These are phyloP conservation scores for Fusarium sp. DNA, from an alignment of 2,329 filamentous ascomycete genomes.

Conservation along the genomic window DNA sequence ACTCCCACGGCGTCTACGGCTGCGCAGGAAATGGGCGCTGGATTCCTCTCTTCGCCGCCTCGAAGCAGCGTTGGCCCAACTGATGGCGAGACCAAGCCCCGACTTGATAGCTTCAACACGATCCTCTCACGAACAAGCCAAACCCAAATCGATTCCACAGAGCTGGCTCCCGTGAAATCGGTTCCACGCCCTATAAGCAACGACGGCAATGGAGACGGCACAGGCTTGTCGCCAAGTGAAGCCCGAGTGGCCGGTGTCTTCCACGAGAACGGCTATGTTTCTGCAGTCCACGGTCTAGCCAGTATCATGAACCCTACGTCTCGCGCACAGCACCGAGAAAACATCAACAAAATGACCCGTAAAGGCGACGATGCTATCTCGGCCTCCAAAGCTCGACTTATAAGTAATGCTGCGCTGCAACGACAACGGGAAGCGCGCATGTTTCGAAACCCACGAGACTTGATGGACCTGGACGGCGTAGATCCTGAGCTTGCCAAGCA, in stretches of 20 bases:
- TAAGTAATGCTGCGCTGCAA: conserved; percentile 55
- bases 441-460: conserved; percentile 50
- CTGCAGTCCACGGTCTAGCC: conserved; percentile 54
- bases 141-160: conserved; percentile 27
- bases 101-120: conserved; percentile 45
- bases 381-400: conserved; percentile 52
- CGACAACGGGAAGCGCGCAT: conserved; percentile 52
- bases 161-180: conserved; percentile 38
- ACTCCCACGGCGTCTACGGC: conserved; percentile 47
- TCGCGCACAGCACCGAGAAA: conserved; percentile 49
- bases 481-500: conserved; percentile 55
- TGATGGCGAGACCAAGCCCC: conserved; percentile 47
- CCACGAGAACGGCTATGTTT: conserved; percentile 54
- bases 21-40: conserved; percentile 48
- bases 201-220: conserved; percentile 50
- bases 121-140: conserved; percentile 43
- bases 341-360: conserved; percentile 49
- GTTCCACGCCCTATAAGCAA: conserved; percentile 49
- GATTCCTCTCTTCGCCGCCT: conserved; percentile 49
- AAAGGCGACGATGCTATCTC: conserved; percentile 50
- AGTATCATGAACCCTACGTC: conserved; percentile 55
- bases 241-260: conserved; percentile 55
- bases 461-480: conserved; percentile 55
- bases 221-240: conserved; percentile 53
- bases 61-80: conserved; percentile 48